Evolutionary conservation across 768 basidiomycete species (phyloP), one percentile per base, ranked within the genome.

Genomic region (Xerocomus potaroensis): DNA sequence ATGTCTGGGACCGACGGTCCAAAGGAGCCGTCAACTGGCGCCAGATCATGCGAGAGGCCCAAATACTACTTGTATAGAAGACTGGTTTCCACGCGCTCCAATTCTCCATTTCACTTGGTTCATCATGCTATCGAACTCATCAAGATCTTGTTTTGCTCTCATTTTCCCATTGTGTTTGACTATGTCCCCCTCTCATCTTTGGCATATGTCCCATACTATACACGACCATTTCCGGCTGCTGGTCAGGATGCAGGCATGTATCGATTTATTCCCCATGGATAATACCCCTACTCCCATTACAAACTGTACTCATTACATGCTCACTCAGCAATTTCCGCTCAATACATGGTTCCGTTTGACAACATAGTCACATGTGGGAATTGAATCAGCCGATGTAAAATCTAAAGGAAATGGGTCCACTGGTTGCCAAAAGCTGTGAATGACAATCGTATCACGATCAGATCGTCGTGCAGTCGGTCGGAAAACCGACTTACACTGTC

Each of bases 11-110:
- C 23, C 69, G 75, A 30, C 67, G 68, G 44, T 53, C 43, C 15
- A 55, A 46, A 7, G 62, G 55, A 31, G 66, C 73, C 10, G 79
- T 89, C 36, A 71, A 72, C 49, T 91, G 88, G 87, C 74, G 84
- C 29, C 66, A 72, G 46, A 68, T 72, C 14, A 73, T 88, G 66
- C 70, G 65, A 22, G 64, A 72, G 26, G 62, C 65, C 18, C 63
- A 76, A 41, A 74, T 85, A 59, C 70, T 85, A 43, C 76, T 90
- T 36, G 81, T 90, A 16, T 85, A 60, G 44, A 61, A 67, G 6
- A n/a, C 22, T 38, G 15, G 37, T 8, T 14, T 29, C 15, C 14
- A 8, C 26, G 18, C n/a, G n/a, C n/a, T 31, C 10, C 30, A 15
- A 19, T 36, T 33, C 14, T 36, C 33, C 21, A 16, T 42, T 14